Base-by-base conservation (phyloP, 441 rosid species). In the Isatis lusitanica region DNA sequence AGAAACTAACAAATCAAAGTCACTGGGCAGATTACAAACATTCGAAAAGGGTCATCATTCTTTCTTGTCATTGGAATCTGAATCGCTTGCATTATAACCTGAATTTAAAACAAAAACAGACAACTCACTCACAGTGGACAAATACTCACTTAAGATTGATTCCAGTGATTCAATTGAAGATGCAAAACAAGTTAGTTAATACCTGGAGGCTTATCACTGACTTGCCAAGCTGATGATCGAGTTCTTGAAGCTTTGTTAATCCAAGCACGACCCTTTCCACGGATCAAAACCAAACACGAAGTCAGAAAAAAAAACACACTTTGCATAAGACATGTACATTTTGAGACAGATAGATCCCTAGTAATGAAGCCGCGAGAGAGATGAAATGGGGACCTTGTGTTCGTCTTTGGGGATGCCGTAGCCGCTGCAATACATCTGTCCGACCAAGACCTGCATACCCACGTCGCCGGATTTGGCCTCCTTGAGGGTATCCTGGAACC, bases 341-440 rank as follows among this genome's bases (percentile, higher is more conserved):
- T 35, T 35, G 9, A 35, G 38, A 35, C 38, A 35, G 38, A 35
- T 33, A 35, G 38, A 35, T 33, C 36, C 36, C 6, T 30, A 4
- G 5, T 30, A 30, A 30, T 30, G 33, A 30, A 30, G 6, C 3
- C 3, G 28, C 28, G 28, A 26, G 28, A 26, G 4, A 26, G 28
- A 26, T 26, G 28, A 26, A 26, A 26, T 26, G 4, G 28, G 36
- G 38, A 52, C 98, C 97, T 91, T 90, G 64, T 78, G 82, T 28
- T 86, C 75, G 68, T 93, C 91, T 85, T 82, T 83, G 2, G 91
- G 77, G 70, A 93, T 88, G 7, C 98, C 98, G 79, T 86, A 90
- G 66, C 97, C 98, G 57, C 75, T 83, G 46, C 77, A 79, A 78
- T 93, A 91, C 98, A 93, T 91, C 84, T 91, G 98, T 2, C 92